These are phyloP conservation scores for Penicillium sp. DNA, from an alignment of 2,329 filamentous ascomycete genomes.

Conservation along the genomic window DNA sequence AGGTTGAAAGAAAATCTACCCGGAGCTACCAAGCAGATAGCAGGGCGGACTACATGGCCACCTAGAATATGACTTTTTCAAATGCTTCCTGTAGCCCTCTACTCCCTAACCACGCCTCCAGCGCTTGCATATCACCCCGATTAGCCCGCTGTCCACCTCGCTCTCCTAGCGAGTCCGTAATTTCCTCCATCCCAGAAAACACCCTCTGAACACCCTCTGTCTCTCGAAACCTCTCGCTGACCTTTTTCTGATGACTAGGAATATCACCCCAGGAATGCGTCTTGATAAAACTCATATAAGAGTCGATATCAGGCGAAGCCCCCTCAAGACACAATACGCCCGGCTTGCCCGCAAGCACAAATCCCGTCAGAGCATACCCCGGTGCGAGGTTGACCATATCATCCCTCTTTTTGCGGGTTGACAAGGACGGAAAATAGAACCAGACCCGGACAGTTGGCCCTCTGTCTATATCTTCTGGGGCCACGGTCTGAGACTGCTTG, in stretches of 20 bases:
- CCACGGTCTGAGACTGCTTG: conserved; percentile 5
- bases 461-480: background rate
- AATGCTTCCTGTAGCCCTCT: conserved; percentile 30
- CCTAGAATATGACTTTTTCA: conserved; percentile 33
- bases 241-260: conserved; percentile 60
- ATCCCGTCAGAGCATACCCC: conserved; percentile 54
- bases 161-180: conserved; percentile 32
- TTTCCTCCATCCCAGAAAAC: conserved; percentile 32
- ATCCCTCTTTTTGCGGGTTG: conserved; percentile 57
- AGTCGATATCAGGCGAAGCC: conserved; percentile 49
- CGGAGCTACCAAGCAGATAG: background rate
- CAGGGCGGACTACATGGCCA: background rate
- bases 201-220: conserved; percentile 40
- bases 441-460: conserved; percentile 51
- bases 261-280: conserved; percentile 63
- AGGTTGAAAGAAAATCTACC: background rate
- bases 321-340: conserved; percentile 41
- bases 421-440: conserved; percentile 64
- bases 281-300: conserved; percentile 63
- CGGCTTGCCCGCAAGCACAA: conserved; percentile 60
- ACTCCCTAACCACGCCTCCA: conserved; percentile 28
- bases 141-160: conserved; percentile 33
- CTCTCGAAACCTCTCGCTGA: conserved; percentile 50
- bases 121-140: conserved; percentile 34
- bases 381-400: conserved; percentile 57